Conservation (phyloP, 805 yeast species). For the Yarrowia sp. region DNA sequence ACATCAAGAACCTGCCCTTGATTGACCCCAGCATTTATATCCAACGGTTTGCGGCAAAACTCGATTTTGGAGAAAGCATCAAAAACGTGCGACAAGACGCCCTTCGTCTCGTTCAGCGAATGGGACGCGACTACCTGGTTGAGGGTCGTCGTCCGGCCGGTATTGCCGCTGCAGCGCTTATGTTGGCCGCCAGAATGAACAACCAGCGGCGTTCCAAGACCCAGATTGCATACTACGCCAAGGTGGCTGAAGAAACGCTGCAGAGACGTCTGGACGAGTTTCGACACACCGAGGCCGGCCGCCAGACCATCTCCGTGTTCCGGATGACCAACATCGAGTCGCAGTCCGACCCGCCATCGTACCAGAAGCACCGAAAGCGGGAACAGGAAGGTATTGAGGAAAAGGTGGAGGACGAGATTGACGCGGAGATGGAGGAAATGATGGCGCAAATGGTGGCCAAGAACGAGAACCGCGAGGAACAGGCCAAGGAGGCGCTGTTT, state of each 20-base stretch:
- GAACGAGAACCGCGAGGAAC: slow-evolving; percentile 14
- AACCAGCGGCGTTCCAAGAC: slow-evolving; percentile 89
- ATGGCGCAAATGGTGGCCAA: slow-evolving; percentile 27
- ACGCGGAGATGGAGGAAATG: slow-evolving; percentile 22
- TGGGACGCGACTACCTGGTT: slow-evolving; percentile 94
- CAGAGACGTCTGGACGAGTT: slow-evolving; percentile 92
- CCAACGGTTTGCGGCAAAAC: slow-evolving; percentile 88
- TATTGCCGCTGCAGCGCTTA: slow-evolving; percentile 93
- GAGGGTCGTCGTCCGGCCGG: slow-evolving; percentile 99
- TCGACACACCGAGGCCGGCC: slow-evolving; percentile 74
- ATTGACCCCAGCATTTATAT: slow-evolving; percentile 95
- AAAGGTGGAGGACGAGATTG: slow-evolving; percentile 36
- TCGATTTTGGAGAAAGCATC: slow-evolving; percentile 63
- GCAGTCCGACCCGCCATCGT: slow-evolving; percentile 84
- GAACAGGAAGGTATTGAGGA: slow-evolving; percentile 50
- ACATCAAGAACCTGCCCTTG: slow-evolving; percentile 77
- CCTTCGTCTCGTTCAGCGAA: slow-evolving; percentile 79
- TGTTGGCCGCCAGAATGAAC: slow-evolving; percentile 96
- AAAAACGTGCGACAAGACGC: slow-evolving; percentile 88
- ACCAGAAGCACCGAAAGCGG: slow-evolving; percentile 62
- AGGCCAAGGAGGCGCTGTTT: slow-evolving; percentile 39
- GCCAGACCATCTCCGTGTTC: slow-evolving; percentile 74
- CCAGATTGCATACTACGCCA: slow-evolving; percentile 94
- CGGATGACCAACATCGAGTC: slow-evolving; percentile 57
- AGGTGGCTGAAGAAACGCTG: slow-evolving; percentile 91